phyloP scores from a whole-genome alignment of 257 asterid species.

The Solanum gracilifrons region DNA sequence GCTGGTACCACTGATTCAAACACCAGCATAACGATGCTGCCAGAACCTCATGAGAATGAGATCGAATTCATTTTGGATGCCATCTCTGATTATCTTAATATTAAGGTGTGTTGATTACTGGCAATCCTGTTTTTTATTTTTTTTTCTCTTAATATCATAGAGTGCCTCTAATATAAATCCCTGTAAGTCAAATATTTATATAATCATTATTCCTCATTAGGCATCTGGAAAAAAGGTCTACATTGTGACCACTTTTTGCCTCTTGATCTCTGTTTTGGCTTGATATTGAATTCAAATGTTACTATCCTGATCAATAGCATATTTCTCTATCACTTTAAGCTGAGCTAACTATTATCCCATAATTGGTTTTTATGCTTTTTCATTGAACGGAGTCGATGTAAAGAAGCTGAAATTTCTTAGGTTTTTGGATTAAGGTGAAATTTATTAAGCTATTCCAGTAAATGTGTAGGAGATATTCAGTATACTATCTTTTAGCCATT shows the following conservation, averaged over 20 bases:
- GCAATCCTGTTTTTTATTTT: not conserved
- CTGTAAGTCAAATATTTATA: not conserved
- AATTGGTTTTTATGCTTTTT: not conserved
- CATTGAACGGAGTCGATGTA: not conserved
- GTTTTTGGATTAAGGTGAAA: not conserved
- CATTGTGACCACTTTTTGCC: not conserved
- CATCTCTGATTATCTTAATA: slow-evolving; percentile 82
- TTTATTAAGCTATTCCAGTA: not conserved
- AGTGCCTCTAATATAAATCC: not conserved
- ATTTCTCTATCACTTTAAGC: not conserved
- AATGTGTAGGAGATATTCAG: not conserved
- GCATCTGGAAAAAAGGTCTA: not conserved
- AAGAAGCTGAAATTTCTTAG: not conserved
- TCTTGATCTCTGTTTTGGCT: not conserved
- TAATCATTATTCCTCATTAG: not conserved
- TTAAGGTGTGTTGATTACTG: slow-evolving; percentile 50
- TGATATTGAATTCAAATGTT: not conserved
- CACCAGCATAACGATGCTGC: slow-evolving; percentile 82
- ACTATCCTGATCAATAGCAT: not conserved
- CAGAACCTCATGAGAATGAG: slow-evolving; percentile 97
- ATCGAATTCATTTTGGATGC: slow-evolving; percentile 91
- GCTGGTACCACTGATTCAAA: slow-evolving; percentile 98
- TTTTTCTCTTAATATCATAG: not conserved
- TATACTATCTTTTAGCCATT: not conserved
- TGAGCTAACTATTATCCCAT: not conserved